Evolutionary conservation across 1,284 basidiomycete species (phyloP), one percentile per base, ranked within the genome.

Genomic region (Trichosporon asahii): DNA sequence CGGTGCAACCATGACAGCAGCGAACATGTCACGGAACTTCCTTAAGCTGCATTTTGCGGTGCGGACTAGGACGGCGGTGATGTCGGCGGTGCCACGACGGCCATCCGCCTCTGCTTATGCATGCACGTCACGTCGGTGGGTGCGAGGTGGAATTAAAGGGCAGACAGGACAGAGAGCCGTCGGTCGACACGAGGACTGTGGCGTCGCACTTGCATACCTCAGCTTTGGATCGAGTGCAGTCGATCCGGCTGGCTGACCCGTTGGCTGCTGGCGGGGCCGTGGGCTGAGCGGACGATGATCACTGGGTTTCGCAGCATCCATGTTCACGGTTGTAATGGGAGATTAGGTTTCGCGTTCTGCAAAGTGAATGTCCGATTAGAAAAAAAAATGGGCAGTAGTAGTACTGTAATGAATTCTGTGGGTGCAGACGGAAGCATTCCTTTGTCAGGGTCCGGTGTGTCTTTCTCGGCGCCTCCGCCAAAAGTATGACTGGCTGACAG

Each of bases 391-490:
- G n/a, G n/a, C n/a, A n/a, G n/a, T n/a, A n/a, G n/a, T n/a, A n/a
- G n/a, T n/a, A n/a, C n/a, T n/a, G n/a, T n/a, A 53, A 5, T 53
- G 49, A 53, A 53, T 53, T 53, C 49, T 53, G 3, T 37, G 44
- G 18, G 49, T 53, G 49, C 49, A 53, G 49, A 53, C 49, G 49
- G 49, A 53, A 53, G 49, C 49, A 53, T 46, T 46, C 44, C 44
- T 18, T 21, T 11, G 4, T 53, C 21, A 23, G 49, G 49, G 49
- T 12, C 21, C 9, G 8, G 49, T 7, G 21, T 14, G 49, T 53
- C 49, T 53, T 46, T 46, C 49, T 53, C 49, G 49, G 49, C 49
- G 49, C 49, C 49, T 53, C 49, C 49, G 49, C 49, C 49, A 53
- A 25, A 53, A 53, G 49, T 12, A 53, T 53, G 49, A 53, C 49